A percentile compares a stretch with the other conserved stretches of the same genome.
These are phyloP conservation scores for Mortierella sp. DNA, from an alignment of 371 early-diverging fungal species.

Conservation along the genomic window DNA sequence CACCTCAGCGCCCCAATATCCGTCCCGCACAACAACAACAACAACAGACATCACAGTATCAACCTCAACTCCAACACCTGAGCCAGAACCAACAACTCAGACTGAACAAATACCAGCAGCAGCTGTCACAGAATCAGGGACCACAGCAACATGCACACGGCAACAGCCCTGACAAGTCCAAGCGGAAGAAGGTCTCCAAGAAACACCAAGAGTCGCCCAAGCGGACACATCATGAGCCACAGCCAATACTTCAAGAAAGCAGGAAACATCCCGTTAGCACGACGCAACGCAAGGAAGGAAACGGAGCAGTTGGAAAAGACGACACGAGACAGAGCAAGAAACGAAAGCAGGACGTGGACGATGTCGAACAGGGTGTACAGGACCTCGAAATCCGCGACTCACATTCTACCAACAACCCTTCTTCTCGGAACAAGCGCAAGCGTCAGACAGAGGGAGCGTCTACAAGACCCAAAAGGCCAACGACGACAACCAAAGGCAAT, in stretches of 20 bases:
- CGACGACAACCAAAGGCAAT: neutral
- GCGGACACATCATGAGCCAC: neutral
- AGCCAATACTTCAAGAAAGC: neutral
- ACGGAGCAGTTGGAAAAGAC: neutral
- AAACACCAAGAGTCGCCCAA: neutral
- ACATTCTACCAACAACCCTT: neutral
- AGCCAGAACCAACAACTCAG: neutral
- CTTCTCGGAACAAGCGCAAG: constrained; percentile 3
- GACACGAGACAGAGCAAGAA: neutral
- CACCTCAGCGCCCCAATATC: neutral
- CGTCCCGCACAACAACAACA: neutral
- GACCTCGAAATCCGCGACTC: neutral
- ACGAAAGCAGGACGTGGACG: neutral
- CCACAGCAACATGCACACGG: constrained; percentile 5
- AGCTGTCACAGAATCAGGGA: neutral
- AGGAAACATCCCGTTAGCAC: neutral
- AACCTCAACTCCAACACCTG: neutral
- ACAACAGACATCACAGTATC: neutral
- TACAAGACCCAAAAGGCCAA: neutral
- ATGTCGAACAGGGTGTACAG: constrained; percentile 2
- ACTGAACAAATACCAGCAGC: neutral
- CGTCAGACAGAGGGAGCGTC: neutral
- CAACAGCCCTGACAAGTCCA: neutral
- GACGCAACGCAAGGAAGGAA: constrained; percentile 4
- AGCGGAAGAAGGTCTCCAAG: constrained; percentile 13